phyloP scores from a whole-genome alignment of 345 rosid genomes.

The Citrus mangshanensis region DNA sequence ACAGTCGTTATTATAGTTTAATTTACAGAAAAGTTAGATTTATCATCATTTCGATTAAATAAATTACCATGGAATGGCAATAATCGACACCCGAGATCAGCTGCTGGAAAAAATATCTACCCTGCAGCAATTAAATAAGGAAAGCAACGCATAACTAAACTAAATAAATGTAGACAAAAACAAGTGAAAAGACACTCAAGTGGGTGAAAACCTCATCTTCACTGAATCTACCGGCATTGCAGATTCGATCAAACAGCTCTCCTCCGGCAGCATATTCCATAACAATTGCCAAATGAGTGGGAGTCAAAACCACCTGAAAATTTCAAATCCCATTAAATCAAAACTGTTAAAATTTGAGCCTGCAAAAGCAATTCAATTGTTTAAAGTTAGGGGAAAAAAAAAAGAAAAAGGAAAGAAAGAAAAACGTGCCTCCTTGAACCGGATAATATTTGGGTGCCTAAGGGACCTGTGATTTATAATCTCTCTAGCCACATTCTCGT shows the following conservation, averaged over 20 bases:
- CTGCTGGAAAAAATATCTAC: constrained; percentile 94
- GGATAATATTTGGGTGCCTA: constrained; percentile 83
- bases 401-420: neutral
- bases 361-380: neutral
- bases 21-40: neutral
- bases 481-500: constrained; percentile 95
- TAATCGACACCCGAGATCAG: constrained; percentile 77
- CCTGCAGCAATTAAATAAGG: constrained; percentile 37
- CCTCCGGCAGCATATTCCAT: constrained; percentile 97
- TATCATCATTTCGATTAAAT: neutral
- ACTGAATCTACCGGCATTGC: constrained; percentile 88
- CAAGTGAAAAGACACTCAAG: constrained; percentile 1
- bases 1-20: neutral
- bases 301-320: constrained; percentile 70
- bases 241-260: constrained; percentile 85
- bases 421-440: constrained; percentile 73
- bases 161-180: neutral
- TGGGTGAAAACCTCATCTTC: constrained; percentile 69
- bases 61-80: constrained; percentile 72
- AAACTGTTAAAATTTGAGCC: neutral
- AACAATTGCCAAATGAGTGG: constrained; percentile 83
- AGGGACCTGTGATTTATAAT: constrained; percentile 93
- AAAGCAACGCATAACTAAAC: neutral
- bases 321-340: neutral
- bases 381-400: neutral